A percentile compares a stretch with the other conserved stretches of the same genome.
phyloP scores from a whole-genome alignment of 176 grass and related monocot genomes.

The Bromus sterilis region DNA sequence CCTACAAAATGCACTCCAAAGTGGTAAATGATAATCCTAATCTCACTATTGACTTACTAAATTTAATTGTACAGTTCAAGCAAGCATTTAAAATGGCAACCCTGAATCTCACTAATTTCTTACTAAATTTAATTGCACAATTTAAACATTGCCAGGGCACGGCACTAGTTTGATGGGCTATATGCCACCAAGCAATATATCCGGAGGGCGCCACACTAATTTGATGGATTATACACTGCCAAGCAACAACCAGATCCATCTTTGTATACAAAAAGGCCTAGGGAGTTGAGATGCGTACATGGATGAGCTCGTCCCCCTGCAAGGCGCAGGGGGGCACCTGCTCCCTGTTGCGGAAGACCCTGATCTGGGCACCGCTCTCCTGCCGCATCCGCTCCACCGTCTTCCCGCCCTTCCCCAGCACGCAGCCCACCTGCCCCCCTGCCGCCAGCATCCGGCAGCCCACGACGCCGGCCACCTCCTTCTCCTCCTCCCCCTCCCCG shows the following conservation, averaged over 20 bases:
- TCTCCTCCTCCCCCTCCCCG: constrained; percentile 33
- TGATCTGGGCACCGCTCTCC: constrained; percentile 68
- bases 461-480: constrained; percentile 35
- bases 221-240: neutral
- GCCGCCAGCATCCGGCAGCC: constrained; percentile 54
- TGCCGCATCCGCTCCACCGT: constrained; percentile 64
- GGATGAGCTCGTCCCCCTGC: constrained; percentile 55
- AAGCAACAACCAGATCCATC: neutral
- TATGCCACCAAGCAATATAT: neutral
- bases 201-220: neutral
- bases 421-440: constrained; percentile 46
- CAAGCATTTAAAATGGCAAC: neutral
- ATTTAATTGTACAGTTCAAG: neutral
- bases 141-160: neutral
- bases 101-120: neutral
- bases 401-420: constrained; percentile 66
- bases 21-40: neutral
- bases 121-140: neutral
- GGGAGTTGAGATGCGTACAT: constrained; percentile 34
- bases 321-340: constrained; percentile 43
- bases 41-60: neutral
- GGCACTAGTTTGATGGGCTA: neutral
- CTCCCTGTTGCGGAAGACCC: constrained; percentile 63
- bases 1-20: neutral
- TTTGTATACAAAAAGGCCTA: neutral